phyloP scores from a whole-genome alignment of 352 stramenopile species.

The Globisporangium recalcitrans region DNA sequence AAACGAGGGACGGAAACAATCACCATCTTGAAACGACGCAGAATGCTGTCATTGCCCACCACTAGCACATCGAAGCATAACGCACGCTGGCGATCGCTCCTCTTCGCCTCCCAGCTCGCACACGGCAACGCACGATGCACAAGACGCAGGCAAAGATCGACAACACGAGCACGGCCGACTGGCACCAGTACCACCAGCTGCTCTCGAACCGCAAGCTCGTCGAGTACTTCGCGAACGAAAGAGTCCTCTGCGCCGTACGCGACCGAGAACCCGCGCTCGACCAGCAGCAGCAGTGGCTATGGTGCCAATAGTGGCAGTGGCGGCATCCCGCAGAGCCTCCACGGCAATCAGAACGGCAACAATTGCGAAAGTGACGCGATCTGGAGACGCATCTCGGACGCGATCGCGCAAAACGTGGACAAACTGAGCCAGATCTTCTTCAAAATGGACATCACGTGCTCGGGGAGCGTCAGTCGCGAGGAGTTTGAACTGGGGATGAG shows the following conservation, averaged over 20 bases:
- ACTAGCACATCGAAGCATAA: too few relatives aligned
- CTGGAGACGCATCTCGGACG: constrained; percentile 50
- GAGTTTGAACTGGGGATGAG: constrained; percentile 68
- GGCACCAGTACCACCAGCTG: constrained; percentile 67
- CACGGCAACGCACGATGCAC: constrained; percentile 46
- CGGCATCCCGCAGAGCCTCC: constrained; percentile 9
- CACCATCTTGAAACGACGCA: too few relatives aligned
- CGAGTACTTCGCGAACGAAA: constrained; percentile 55
- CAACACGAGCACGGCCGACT: constrained; percentile 73
- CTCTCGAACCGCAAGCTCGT: constrained; percentile 49
- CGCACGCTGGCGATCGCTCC: too few relatives aligned
- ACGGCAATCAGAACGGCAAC: not conserved
- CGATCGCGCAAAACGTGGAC: constrained; percentile 44
- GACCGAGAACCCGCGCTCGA: constrained; percentile 19
- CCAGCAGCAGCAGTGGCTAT: not conserved
- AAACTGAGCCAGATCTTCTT: constrained; percentile 75
- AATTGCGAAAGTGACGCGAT: constrained; percentile 41
- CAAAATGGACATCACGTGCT: constrained; percentile 74
- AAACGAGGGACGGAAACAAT: too few relatives aligned
- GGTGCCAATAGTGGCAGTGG: not conserved
- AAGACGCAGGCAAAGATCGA: constrained; percentile 72
- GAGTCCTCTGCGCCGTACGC: constrained; percentile 54
- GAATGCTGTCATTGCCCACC: too few relatives aligned
- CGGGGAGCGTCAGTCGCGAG: constrained; percentile 50
- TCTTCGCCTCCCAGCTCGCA: too few relatives aligned